Evolutionary conservation across 2,329 filamentous ascomycete genomes (phyloP).

Genomic region (Pseudomassariella vexata): DNA sequence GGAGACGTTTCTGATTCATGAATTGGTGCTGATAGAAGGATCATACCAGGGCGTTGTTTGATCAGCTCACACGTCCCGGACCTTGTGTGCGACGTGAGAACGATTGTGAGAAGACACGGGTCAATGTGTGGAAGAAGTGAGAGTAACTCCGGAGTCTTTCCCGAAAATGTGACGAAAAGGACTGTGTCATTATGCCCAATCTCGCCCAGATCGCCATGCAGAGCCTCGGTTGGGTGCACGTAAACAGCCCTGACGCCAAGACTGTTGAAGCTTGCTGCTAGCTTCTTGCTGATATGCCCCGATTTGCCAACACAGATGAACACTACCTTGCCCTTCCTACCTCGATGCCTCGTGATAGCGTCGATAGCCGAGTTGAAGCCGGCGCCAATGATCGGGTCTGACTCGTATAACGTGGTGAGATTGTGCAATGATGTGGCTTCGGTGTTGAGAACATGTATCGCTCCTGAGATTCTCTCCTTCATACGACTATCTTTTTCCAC

Average conservation of each 20-base stretch:
- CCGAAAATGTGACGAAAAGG: conserved; percentile 85
- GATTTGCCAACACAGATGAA: conserved; percentile 89
- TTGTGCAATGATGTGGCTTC: conserved; percentile 72
- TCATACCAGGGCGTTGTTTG: conserved; percentile 52
- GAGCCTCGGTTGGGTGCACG: conserved; percentile 84
- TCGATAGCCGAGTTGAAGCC: conserved; percentile 68
- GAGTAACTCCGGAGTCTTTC: conserved; percentile 77
- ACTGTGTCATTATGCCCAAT: conserved; percentile 70
- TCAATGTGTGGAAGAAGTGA: conserved; percentile 73
- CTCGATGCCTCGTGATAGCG: conserved; percentile 56
- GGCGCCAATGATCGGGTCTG: conserved; percentile 57
- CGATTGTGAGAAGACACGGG: conserved; percentile 60
- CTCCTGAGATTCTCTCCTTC: conserved; percentile 44
- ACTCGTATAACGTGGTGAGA: conserved; percentile 72
- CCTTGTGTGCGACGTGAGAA: conserved; percentile 68
- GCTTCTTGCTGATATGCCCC: conserved; percentile 82
- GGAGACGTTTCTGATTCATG: conserved; percentile 72
- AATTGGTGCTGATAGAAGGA: conserved; percentile 80
- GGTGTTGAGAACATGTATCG: conserved; percentile 74
- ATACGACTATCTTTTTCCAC: conserved; percentile 8
- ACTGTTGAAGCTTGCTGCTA: conserved; percentile 91
- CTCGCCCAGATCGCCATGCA: conserved; percentile 87
- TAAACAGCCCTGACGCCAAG: conserved; percentile 75
- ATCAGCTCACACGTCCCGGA: conserved; percentile 66
- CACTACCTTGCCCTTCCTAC: conserved; percentile 69